Evolutionary conservation across 148 eudicot genomes (phyloP).

Genomic region (Rhododendron kiyosumense): DNA sequence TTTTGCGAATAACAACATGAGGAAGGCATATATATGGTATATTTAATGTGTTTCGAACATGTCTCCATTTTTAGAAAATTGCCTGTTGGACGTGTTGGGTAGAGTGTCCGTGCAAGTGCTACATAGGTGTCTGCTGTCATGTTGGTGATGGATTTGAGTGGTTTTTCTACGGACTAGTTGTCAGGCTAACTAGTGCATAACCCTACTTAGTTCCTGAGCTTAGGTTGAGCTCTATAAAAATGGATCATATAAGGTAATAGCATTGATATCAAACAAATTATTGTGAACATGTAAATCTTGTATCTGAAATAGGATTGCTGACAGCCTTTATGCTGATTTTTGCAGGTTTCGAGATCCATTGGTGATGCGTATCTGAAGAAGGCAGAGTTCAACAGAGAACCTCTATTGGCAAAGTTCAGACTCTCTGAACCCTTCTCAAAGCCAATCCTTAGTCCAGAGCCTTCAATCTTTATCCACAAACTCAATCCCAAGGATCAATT

Average conservation of each 20-base stretch:
- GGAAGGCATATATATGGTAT: neutral
- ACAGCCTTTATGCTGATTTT: neutral
- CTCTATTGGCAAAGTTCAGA: slow-evolving; percentile 60
- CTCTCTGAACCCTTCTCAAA: slow-evolving; percentile 41
- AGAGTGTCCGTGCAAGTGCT: neutral
- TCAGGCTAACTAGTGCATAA: neutral
- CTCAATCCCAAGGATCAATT: slow-evolving; percentile 65
- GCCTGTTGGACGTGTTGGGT: neutral
- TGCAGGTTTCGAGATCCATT: slow-evolving; percentile 77
- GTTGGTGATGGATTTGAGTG: neutral
- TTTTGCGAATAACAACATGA: neutral
- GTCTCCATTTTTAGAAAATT: neutral
- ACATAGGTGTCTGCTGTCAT: neutral
- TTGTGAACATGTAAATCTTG: neutral
- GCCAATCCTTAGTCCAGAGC: slow-evolving; percentile 70
- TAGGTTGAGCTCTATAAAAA: neutral
- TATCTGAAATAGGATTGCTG: neutral
- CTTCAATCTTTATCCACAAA: slow-evolving; percentile 50
- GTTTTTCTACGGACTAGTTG: neutral
- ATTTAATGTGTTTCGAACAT: neutral
- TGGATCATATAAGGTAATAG: neutral
- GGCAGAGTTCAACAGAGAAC: slow-evolving; percentile 68
- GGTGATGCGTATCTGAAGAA: slow-evolving; percentile 86
- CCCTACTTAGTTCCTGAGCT: neutral
- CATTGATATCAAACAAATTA: neutral